Evolutionary conservation across 768 basidiomycete species (phyloP), one percentile per base, ranked within the genome.

Genomic region (Boletus vinaceobasis): DNA sequence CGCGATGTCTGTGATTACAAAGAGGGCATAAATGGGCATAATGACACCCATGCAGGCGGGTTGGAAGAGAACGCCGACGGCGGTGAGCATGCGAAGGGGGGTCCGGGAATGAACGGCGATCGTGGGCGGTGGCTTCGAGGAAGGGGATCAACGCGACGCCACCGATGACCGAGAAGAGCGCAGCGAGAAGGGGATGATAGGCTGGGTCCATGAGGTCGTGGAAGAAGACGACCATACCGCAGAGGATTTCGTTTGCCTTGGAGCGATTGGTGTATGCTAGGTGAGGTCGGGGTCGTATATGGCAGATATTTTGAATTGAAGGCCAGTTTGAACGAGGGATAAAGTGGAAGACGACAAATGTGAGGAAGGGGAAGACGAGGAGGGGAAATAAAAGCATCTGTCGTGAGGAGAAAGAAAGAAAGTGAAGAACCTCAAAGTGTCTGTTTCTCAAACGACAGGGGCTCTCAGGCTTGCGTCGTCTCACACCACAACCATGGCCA

Each of bases 11-110:
- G 4, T 73, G 36, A 78, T 51, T 53, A 80, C 69, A 65, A 80
- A 77, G 35, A 70, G 65, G 72, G 75, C 77, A 53, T 82, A 84
- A 2, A 83, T 29, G 14, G 82, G 77, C 44, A 76, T 69, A n/a
- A n/a, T n/a, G n/a, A n/a, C n/a, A n/a, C n/a, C n/a, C n/a, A 43
- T 60, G n/a, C 78, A 72, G 17, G 71, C 57, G 9, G 69, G 46
- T 59, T 83, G 82, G 42, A 64, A 71, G 7, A 77, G 56, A 9
- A 79, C 60, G 11, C 77, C 71, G 57, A 78, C 70, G 17, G 75
- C 23, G 23, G 23, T 23, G 23, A 81, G 80, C 26, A 73, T 71
- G 23, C 74, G 71, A 29, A 84, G 64, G 37, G 73, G 14, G n/a
- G n/a, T n/a, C n/a, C n/a, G n/a, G n/a, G 23, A 60, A 45, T 33